phyloP scores from a whole-genome alignment of 2,329 filamentous ascomycete genomes.

The Mycosphaerella sp. region DNA sequence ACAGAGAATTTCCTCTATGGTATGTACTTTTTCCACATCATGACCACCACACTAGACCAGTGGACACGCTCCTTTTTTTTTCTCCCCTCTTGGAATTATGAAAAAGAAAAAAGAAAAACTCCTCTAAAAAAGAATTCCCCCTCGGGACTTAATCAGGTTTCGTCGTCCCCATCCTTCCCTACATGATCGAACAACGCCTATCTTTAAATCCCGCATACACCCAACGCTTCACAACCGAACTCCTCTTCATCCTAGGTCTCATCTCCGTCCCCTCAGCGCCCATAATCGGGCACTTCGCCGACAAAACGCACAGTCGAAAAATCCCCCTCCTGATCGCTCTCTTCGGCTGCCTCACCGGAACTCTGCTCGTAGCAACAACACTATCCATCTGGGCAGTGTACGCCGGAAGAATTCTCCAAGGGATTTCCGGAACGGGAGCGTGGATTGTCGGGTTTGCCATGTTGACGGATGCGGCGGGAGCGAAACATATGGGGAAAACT shows the following conservation, averaged over 20 bases:
- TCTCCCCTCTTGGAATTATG: too few relatives aligned
- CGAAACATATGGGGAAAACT: constrained; percentile 14
- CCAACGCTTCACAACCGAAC: constrained; percentile 13
- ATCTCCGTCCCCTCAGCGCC: constrained; percentile 36
- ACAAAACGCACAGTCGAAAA: constrained; percentile 14
- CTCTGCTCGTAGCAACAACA: constrained; percentile 11
- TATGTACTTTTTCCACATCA: too few relatives aligned
- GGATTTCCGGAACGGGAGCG: constrained; percentile 12
- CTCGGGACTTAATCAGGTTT: background rate
- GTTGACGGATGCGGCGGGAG: constrained; percentile 14
- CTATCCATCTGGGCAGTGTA: constrained; percentile 11
- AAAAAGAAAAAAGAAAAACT: too few relatives aligned
- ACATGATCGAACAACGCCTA: constrained; percentile 19
- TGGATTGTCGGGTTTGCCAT: constrained; percentile 21
- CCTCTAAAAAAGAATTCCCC: too few relatives aligned
- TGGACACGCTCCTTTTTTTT: too few relatives aligned
- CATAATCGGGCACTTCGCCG: constrained; percentile 18
- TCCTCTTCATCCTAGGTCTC: constrained; percentile 36
- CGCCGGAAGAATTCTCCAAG: constrained; percentile 15
- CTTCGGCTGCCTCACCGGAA: constrained; percentile 12
- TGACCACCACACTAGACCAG: too few relatives aligned
- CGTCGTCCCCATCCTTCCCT: constrained; percentile 17
- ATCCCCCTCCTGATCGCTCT: constrained; percentile 16
- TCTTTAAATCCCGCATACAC: constrained; percentile 11
- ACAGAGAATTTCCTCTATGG: constrained; percentile 21